Evolutionary conservation across 768 basidiomycete species (phyloP), one percentile per base, ranked within the genome.

Genomic region (Amanita molliuscula): DNA sequence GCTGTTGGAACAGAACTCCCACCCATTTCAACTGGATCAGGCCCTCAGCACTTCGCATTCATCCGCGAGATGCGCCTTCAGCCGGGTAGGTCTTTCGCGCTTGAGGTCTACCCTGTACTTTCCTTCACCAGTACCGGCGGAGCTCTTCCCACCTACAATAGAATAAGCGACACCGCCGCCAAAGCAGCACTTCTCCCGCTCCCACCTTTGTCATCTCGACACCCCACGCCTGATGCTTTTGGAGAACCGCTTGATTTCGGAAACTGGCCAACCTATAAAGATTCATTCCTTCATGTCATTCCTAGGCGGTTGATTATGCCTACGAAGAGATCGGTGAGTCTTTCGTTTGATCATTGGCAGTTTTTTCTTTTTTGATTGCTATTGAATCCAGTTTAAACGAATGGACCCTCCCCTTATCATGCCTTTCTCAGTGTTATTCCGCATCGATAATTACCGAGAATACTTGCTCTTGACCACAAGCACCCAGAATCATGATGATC

Each of bases 11-110:
- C 23, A 4, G 23, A 23, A 2, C 23, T 23, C 23, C 23, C 23
- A 23, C 23, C 23, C 11, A 20, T 9, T 42, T 42, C 41, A 42
- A 26, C 41, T 42, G 41, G 23, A 42, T 31, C 43, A 44, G 13
- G 43, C 43, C n/a, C 43, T 44, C 43, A 44, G 16, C 43, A 44
- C 43, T 44, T 44, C 11, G 23, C 43, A 20, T 44, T 44, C 43
- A 47, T 43, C 58, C 55, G 56, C 49, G 23, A 26, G 2, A 28
- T 44, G 5, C 29, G 9, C 44, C 44, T 44, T n/a, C 16, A 5
- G 41, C 10, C 41, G 4, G 41, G 3, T 43, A 20, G 44, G 44
- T 31, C 44, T 44, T 26, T 4, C 1, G 41, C 0, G 13, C 41
- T 43, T 43, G 41, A 43, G 13, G 23, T 42, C 41, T 42, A 42